Evolutionary conservation across 148 eudicot genomes (phyloP), one percentile per base, ranked within the genome.

Genomic region (Selenicereus undatus): DNA sequence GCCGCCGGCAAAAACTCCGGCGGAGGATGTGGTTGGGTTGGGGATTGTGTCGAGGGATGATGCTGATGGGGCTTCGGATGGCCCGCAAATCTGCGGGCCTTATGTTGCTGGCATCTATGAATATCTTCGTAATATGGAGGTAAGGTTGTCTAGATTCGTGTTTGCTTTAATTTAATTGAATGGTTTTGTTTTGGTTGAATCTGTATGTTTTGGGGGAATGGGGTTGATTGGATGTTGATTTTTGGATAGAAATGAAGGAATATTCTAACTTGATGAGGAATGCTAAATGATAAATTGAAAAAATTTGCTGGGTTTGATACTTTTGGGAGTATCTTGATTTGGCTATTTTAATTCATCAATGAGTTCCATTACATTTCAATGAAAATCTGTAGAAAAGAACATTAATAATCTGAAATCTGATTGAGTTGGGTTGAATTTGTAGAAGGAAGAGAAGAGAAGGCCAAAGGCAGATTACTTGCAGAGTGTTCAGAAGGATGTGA

Each of bases 41-140:
- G 45, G 17, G 3, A 69, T 51, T 20, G 72, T 27, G 26, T 14
- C 45, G 17, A 36, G 32, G 35, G 73, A 81, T 26, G 88, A 85
- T 74, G 39, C 82, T 20, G 88, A 86, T 78, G 86, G 30, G 21
- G 74, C 36, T 56, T 65, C 69, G 10, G 88, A 85, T 80, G 97
- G 90, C 71, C 94, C 93, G 5, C 94, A 93, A 78, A 87, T 95
- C 97, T 92, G 97, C 78, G 87, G 50, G n/a, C 81, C 90, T 39
- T 93, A 91, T 80, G 91, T 85, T 80, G 73, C 85, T 54, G 89
- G 88, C 30, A 93, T 96, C 13, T 92, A 96, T 76, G 88, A 82
- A 10, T 96, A 96, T 72, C 93, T 96, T 48, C 88, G 84, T 11
- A 77, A 84, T 18, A 88, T 94, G 98, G 99, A 96, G 98, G 99